A percentile compares a stretch with the other conserved stretches of the same genome.
Evolutionary conservation across 1,284 basidiomycete genomes (phyloP).

Genomic region (Cronartium ribicola): DNA sequence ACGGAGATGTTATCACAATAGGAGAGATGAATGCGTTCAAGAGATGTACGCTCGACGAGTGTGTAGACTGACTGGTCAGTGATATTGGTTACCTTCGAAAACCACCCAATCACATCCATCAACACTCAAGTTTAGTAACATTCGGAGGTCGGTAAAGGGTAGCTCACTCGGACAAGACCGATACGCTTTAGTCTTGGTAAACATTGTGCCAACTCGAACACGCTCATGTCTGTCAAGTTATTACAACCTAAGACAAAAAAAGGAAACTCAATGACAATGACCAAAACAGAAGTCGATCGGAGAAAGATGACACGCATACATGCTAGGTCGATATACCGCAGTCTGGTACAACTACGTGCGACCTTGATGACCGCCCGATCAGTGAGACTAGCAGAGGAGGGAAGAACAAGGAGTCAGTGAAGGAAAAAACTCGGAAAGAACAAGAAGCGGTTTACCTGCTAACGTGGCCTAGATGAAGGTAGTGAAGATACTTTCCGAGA

Average conservation of each 20-base stretch:
- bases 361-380: conserved; percentile 80
- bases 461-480: conserved; percentile 91
- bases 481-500: conserved; percentile 87
- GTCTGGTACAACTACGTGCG: conserved; percentile 80
- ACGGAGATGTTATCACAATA: conserved; percentile 96
- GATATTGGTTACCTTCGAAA: conserved; percentile 69
- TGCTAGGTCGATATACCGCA: conserved; percentile 94
- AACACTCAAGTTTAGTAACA: background rate
- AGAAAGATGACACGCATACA: conserved; percentile 57
- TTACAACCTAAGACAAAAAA: conserved; percentile 64
- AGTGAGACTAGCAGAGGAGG: conserved; percentile 63
- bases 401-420: background rate
- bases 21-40: conserved; percentile 93
- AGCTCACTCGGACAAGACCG: conserved; percentile 79
- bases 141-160: background rate
- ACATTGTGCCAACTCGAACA: conserved; percentile 76
- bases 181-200: conserved; percentile 88
- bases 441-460: conserved; percentile 53
- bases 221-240: conserved; percentile 83
- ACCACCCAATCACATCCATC: background rate
- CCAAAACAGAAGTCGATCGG: background rate
- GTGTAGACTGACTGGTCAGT: conserved; percentile 90
- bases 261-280: conserved; percentile 20
- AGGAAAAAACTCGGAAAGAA: conserved; percentile 2
- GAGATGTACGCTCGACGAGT: conserved; percentile 64